These are phyloP conservation scores for Flaveria sonorensis DNA, from an alignment of 129 eudicot species.

Conservation along the genomic window DNA sequence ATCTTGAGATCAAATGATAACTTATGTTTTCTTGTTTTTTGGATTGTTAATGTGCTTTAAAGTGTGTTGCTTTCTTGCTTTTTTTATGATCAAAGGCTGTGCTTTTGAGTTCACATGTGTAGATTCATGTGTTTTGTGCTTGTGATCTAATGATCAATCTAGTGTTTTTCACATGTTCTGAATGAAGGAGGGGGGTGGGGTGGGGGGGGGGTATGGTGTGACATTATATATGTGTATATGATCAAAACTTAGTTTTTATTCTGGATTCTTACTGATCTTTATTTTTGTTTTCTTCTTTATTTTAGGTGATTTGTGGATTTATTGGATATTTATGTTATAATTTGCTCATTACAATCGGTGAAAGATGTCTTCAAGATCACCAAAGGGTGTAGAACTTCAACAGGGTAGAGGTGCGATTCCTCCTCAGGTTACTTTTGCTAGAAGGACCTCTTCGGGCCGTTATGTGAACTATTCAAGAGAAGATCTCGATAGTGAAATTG, in stretches of 20 bases:
- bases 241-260: not conserved
- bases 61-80: slow-evolving; percentile 8
- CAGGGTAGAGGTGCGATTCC: slow-evolving; percentile 40
- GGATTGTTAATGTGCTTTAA: slow-evolving; percentile 14
- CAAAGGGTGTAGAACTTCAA: slow-evolving; percentile 36
- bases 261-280: slow-evolving; percentile 6
- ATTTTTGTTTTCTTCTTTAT: slow-evolving; percentile 4
- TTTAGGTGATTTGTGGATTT: slow-evolving; percentile 34
- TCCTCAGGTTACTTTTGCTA: slow-evolving; percentile 54
- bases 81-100: slow-evolving; percentile 3
- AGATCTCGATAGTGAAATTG: slow-evolving; percentile 55
- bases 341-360: not conserved
- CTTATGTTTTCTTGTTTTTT: not conserved
- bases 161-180: slow-evolving; percentile 15
- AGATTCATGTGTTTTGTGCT: slow-evolving; percentile 32
- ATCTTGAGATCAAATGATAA: too few species aligned
- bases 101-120: not conserved
- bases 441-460: slow-evolving; percentile 49
- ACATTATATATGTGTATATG: not conserved
- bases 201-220: slow-evolving; percentile 11
- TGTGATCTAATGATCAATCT: slow-evolving; percentile 12
- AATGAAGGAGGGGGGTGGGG: not conserved
- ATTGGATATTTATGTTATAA: slow-evolving; percentile 15
- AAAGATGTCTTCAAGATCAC: slow-evolving; percentile 45
- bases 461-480: slow-evolving; percentile 52